Evolutionary conservation across 1,284 basidiomycete genomes (phyloP).

Genomic region (Fomitopsis schrenkii): DNA sequence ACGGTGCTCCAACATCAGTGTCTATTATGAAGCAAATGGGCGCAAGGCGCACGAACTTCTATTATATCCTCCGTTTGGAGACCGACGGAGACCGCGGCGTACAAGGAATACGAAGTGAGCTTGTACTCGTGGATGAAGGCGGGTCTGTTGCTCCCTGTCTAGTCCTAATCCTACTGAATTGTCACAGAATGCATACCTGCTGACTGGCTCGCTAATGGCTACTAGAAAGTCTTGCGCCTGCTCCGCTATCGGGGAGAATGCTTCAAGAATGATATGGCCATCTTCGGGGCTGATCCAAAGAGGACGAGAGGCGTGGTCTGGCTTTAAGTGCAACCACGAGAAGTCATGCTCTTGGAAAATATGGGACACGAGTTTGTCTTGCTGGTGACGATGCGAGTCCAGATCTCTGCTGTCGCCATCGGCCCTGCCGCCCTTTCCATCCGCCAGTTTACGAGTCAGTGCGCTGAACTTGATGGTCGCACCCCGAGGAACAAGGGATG

Average conservation of each 20-base stretch:
- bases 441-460: constrained; percentile 69
- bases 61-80: constrained; percentile 98
- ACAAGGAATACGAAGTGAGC: constrained; percentile 95
- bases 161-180: constrained; percentile 25
- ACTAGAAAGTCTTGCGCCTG: constrained; percentile 99
- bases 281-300: constrained; percentile 94
- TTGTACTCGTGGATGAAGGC: constrained; percentile 99
- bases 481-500: constrained; percentile 55
- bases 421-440: constrained; percentile 35
- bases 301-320: constrained; percentile 86
- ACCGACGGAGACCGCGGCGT: constrained; percentile 98
- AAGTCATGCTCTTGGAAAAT: constrained; percentile 83
- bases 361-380: constrained; percentile 70
- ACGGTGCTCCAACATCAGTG: constrained; percentile 18
- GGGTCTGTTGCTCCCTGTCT: constrained; percentile 57
- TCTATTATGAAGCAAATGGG: constrained; percentile 10
- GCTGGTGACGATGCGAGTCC: constrained; percentile 56
- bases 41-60: constrained; percentile 62
- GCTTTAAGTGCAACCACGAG: constrained; percentile 80
- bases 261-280: constrained; percentile 93
- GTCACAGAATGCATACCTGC: constrained; percentile 64
- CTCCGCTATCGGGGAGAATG: constrained; percentile 94
- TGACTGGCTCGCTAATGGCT: constrained; percentile 98
- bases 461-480: constrained; percentile 82
- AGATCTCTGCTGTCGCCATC: constrained; percentile 28